phyloP scores from a whole-genome alignment of 2,329 filamentous ascomycete genomes.

The Exophiala lecanii-corni region DNA sequence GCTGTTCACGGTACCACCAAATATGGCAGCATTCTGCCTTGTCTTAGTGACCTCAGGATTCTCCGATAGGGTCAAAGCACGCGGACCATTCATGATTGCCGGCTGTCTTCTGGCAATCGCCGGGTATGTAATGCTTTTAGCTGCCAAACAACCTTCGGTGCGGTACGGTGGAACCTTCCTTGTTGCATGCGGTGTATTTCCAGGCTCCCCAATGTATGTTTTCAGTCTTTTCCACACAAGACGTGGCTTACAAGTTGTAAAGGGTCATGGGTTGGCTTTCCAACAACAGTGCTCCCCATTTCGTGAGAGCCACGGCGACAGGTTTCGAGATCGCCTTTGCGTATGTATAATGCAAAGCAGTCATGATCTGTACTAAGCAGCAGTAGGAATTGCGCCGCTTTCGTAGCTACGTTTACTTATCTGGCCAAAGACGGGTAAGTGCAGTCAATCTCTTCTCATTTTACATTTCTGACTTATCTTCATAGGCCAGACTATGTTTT shows the following conservation, averaged over 20 bases:
- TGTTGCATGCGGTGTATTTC: conserved; percentile 31
- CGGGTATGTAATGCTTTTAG: conserved; percentile 36
- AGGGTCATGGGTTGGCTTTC: conserved; percentile 44
- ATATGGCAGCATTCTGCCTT: conserved; percentile 22
- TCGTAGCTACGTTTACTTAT: conserved; percentile 50
- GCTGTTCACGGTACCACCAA: conserved; percentile 18
- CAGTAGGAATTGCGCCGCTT: conserved; percentile 63
- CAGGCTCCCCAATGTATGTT: conserved; percentile 46
- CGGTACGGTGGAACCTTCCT: conserved; percentile 37
- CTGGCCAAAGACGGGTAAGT: conserved; percentile 40
- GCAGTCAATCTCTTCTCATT: not conserved
- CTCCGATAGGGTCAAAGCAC: conserved; percentile 32
- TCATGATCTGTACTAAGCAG: conserved; percentile 50
- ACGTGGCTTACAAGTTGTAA: conserved; percentile 54
- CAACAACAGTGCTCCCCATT: conserved; percentile 25
- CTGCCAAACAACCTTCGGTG: conserved; percentile 29
- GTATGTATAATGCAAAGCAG: not conserved
- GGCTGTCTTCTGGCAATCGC: conserved; percentile 31
- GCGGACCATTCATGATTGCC: conserved; percentile 32
- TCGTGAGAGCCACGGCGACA: conserved; percentile 32
- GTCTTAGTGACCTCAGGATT: conserved; percentile 33
- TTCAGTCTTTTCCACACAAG: conserved; percentile 35
- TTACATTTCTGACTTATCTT: not conserved
- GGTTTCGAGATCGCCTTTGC: conserved; percentile 23
- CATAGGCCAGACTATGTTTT: conserved; percentile 35